Base-by-base conservation (phyloP, 2,329 filamentous ascomycete genomes). In the Epichloe glyceriae region DNA sequence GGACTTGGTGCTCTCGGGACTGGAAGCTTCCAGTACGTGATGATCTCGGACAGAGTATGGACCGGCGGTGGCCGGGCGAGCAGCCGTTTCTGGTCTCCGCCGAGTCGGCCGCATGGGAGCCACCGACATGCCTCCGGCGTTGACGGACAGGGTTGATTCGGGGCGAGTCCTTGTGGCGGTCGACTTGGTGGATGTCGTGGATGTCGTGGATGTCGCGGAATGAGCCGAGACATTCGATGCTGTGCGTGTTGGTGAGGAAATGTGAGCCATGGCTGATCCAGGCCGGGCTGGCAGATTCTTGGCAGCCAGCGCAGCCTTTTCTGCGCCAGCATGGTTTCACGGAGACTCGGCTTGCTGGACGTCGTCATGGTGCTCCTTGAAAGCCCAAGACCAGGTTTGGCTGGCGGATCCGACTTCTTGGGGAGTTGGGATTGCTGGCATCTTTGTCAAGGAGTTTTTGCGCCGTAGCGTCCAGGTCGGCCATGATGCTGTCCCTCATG, bases 311-410 rank as follows among this genome's bases (percentile, higher is more conserved):
- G 70, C 63, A 26, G 77, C 79, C 59, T 73, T 88, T 88, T 90
- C 62, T 91, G 85, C 5, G 88, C 89, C 60, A 88, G 71, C 74
- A 96, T 89, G 3, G 87, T 75, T 60, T 95, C 90, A 55, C 87
- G 84, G 26, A 96, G 68, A 11, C 86, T 86, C 11, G 80, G 77
- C 54, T 83, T 83, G 40, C 75, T 66, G 26, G 71, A 64, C 3
- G 73, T 70, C 3, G 73, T 70, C 64, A 75, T 78, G 14, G 79
- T 81, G 59, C 80, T 83, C 64, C 79, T 81, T 2, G 80, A 83
- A 20, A 85, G 67, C 10, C 80, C 78, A 35, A 80, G 60, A 1
- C 79, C 80, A 20, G 80, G 76, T 3, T 80, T 76, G 41, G 68
- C 65, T n/a, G 60, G 63, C 22, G 64, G 59, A 14, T 73, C 68